These are phyloP conservation scores for Volutella citrinella DNA, from an alignment of 2,329 filamentous ascomycete genomes.

Conservation along the genomic window DNA sequence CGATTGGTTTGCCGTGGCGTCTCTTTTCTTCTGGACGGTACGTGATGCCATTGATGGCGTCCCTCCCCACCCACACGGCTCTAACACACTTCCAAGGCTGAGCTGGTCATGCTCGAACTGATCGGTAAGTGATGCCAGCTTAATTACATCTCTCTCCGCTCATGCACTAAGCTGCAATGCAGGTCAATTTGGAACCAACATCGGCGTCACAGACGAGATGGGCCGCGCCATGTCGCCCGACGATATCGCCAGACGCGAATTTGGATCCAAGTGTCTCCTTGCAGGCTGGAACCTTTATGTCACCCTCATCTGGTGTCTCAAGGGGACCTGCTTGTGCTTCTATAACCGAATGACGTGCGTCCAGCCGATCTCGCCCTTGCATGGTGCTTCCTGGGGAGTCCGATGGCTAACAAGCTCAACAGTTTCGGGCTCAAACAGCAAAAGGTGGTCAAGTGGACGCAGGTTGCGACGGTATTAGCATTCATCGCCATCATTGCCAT, in stretches of 20 bases:
- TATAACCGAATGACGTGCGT: slow-evolving; percentile 39
- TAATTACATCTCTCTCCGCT: no score
- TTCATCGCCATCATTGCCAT: slow-evolving; percentile 32
- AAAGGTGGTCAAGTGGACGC: slow-evolving; percentile 35
- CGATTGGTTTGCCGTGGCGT: slow-evolving; percentile 38
- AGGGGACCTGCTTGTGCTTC: slow-evolving; percentile 42
- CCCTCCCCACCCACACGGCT: no score
- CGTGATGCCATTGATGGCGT: no score
- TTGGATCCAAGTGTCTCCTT: slow-evolving; percentile 33
- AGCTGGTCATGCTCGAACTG: slow-evolving; percentile 31
- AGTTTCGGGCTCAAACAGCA: slow-evolving; percentile 36
- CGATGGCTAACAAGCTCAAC: slow-evolving; percentile 8
- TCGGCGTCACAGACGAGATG: slow-evolving; percentile 31
- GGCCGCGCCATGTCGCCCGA: slow-evolving; percentile 27
- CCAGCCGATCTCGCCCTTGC: not conserved
- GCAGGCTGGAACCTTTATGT: slow-evolving; percentile 41
- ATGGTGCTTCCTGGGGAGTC: no score
- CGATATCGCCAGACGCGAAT: slow-evolving; percentile 25
- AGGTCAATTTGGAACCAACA: slow-evolving; percentile 38
- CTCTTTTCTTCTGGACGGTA: slow-evolving; percentile 38
- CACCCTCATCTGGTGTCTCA: slow-evolving; percentile 40
- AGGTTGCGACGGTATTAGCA: slow-evolving; percentile 25
- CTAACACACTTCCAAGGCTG: no score
- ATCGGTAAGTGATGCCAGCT: slow-evolving; percentile 24
- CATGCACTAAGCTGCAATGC: no score